Conservation (phyloP, 1,139 yeast species). For the Candida frijolesensis region DNA sequence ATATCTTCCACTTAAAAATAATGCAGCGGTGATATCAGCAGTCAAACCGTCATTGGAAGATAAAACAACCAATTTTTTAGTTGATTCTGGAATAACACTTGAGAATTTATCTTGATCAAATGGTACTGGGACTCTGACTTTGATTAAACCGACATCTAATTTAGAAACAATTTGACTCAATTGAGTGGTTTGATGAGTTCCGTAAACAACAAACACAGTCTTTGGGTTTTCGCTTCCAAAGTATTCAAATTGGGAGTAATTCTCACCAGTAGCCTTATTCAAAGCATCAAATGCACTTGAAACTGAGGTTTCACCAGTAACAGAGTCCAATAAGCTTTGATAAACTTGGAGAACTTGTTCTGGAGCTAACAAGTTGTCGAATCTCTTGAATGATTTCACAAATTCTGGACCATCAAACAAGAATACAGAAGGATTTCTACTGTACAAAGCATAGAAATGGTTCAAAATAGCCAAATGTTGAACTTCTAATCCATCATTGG, state of each 20-base stretch:
- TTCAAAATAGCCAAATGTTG: constrained; percentile 72
- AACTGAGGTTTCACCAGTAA: constrained; percentile 40
- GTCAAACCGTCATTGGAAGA: constrained; percentile 44
- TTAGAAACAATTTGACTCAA: constrained; percentile 48
- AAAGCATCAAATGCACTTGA: constrained; percentile 48
- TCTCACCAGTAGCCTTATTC: constrained; percentile 60
- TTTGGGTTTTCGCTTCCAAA: constrained; percentile 62
- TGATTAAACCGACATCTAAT: constrained; percentile 57
- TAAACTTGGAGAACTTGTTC: constrained; percentile 46
- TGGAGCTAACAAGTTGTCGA: constrained; percentile 47
- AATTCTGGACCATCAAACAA: constrained; percentile 81
- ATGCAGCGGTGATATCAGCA: constrained; percentile 73
- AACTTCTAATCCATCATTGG: constrained; percentile 52
- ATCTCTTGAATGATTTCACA: constrained; percentile 56
- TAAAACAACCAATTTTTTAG: constrained; percentile 65
- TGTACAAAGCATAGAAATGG: constrained; percentile 56
- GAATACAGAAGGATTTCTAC: constrained; percentile 63
- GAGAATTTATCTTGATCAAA: constrained; percentile 66
- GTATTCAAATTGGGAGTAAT: constrained; percentile 71
- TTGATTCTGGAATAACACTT: constrained; percentile 56
- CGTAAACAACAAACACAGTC: constrained; percentile 76
- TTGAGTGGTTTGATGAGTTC: constrained; percentile 65
- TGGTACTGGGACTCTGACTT: constrained; percentile 79
- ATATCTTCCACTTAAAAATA: constrained; percentile 55
- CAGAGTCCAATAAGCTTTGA: constrained; percentile 33